Evolutionary conservation across 1,284 basidiomycete genomes (phyloP).

Genomic region (Athelia sp.): DNA sequence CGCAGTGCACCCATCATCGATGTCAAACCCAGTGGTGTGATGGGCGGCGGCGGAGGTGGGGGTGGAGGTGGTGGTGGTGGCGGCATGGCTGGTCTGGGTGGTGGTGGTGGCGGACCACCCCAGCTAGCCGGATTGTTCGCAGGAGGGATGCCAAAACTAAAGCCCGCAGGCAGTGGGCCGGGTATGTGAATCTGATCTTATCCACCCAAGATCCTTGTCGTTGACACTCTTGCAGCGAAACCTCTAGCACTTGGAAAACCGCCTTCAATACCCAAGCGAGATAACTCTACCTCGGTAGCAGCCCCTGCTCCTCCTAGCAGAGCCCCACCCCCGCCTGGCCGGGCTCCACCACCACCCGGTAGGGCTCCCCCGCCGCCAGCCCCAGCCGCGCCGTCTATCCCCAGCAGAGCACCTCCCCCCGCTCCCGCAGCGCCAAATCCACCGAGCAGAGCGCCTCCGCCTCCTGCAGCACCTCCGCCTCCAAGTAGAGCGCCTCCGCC

Average conservation of each 20-base stretch:
- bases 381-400: constrained; percentile 12
- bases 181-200: constrained; percentile 33
- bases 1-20: constrained; percentile 71
- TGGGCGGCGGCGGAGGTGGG: constrained; percentile 33
- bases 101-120: constrained; percentile 51
- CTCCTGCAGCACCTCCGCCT: constrained; percentile 9
- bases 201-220: background rate
- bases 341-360: constrained; percentile 17
- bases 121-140: constrained; percentile 85
- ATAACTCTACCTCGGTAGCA: constrained; percentile 27
- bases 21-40: constrained; percentile 38
- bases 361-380: constrained; percentile 13
- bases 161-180: constrained; percentile 59
- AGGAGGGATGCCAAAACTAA: constrained; percentile 87
- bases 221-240: constrained; percentile 40
- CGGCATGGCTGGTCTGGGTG: constrained; percentile 23
- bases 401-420: constrained; percentile 19
- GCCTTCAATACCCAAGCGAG: constrained; percentile 58
- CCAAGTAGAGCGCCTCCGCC: constrained; percentile 14
- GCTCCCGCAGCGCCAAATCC: constrained; percentile 15
- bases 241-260: constrained; percentile 59
- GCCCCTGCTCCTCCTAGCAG: constrained; percentile 29
- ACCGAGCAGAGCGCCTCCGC: constrained; percentile 18
- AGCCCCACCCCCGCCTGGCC: constrained; percentile 24
- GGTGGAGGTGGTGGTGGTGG: constrained; percentile 35